Evolutionary conservation across 2,329 filamentous ascomycete species (phyloP), one percentile per base, ranked within the genome.

Genomic region (Periconia digitata): DNA sequence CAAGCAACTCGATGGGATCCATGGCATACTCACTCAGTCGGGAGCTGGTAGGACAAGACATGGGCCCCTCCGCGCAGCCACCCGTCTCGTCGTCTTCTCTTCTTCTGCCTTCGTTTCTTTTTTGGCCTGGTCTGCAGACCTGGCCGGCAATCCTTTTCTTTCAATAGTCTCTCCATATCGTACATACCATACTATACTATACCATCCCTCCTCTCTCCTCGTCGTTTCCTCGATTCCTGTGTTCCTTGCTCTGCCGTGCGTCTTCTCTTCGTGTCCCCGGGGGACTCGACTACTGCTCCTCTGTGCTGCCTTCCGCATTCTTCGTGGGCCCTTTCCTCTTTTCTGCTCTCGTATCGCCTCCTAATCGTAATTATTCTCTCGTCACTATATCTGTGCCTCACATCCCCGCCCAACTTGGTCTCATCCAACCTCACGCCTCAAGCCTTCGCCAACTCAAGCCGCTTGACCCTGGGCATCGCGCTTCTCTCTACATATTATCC

Each of bases 271-370:
- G 23, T 42, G 22, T 27, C 24, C 24, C 24, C 12, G 24, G 24
- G 12, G 24, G 24, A 27, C 6, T 12, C 24, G 24, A 27, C 24
- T 27, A 27, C 24, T n/a, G n/a, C n/a, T n/a, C 24, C 27, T 32
- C 27, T 12, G 27, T 32, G 27, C 27, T 32, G 27, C 27, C 27
- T 32, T 32, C 27, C 27, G 12, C 10, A 13, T 32, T 32, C 27
- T 32, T 15, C 27, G 10, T 10, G 10, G 24, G 40, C 45, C 37
- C 24, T 53, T 54, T 50, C 40, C 40, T 50, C 49, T 45, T 47
- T 55, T 38, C 49, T 46, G 47, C 45, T 36, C 13, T 29, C 34
- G 46, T 24, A 39, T 35, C 40, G 39, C 42, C 42, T 53, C 39
- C 48, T 56, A 40, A 44, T 48, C 38, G 32, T 32, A 46, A 46